A percentile compares a stretch with the other conserved stretches of the same genome.
These are phyloP conservation scores for Trametes cingulata DNA, from an alignment of 768 basidiomycete genomes.

Conservation along the genomic window DNA sequence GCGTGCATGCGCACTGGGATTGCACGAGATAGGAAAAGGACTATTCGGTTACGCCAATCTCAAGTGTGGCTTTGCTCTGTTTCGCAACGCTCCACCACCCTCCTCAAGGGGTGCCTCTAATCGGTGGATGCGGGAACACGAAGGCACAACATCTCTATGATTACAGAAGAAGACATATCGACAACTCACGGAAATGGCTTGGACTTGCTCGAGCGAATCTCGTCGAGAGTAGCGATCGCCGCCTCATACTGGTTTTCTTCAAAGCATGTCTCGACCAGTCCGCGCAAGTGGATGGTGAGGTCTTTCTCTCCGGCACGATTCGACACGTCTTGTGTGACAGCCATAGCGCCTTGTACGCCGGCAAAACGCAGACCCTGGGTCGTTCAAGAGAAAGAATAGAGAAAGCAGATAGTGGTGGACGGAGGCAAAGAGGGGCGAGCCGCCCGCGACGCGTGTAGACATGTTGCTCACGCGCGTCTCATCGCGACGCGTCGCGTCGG, in stretches of 20 bases:
- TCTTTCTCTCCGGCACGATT: constrained; percentile 38
- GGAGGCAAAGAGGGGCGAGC: background rate
- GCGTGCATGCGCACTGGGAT: no score
- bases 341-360: background rate
- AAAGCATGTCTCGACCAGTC: constrained; percentile 68
- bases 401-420: background rate
- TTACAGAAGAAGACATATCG: no score
- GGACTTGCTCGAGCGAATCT: constrained; percentile 57
- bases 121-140: no score
- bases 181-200: constrained; percentile 58
- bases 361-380: no score
- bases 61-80: no score
- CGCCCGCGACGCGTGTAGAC: background rate
- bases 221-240: constrained; percentile 62
- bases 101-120: no score
- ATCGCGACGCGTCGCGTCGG: constrained; percentile 13
- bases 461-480: constrained; percentile 13
- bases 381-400: no score
- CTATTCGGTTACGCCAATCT: no score
- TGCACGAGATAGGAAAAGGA: no score
- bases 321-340: background rate
- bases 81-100: no score
- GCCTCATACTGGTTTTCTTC: constrained; percentile 78
- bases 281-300: constrained; percentile 49
- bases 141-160: no score